Conservation (phyloP, 495 filamentous ascomycete species). For the Amphirosellinia nigrospora region DNA sequence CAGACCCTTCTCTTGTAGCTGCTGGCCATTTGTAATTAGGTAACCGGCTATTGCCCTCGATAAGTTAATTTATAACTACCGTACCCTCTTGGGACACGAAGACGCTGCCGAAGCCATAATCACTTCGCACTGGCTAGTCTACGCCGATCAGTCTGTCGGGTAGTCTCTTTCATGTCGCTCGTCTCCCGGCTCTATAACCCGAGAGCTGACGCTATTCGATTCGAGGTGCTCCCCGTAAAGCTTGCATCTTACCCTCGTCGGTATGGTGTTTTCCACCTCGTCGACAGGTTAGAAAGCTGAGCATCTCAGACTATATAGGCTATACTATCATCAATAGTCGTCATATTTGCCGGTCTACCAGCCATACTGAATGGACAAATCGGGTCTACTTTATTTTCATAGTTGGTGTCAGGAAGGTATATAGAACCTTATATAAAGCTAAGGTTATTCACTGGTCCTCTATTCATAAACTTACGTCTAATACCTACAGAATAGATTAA, state of each 20-base stretch:
- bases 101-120: conserved; percentile 51
- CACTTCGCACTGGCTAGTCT: neutral
- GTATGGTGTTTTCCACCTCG: conserved; percentile 22
- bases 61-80: conserved; percentile 53
- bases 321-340: too few species aligned
- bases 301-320: neutral
- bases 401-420: too few species aligned
- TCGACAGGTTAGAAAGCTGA: conserved; percentile 21
- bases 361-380: conserved; percentile 63
- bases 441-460: neutral
- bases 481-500: neutral
- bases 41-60: conserved; percentile 26
- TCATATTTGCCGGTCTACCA: too few species aligned
- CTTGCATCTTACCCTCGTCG: conserved; percentile 20
- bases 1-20: neutral
- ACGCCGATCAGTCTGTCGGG: neutral
- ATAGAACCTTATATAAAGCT: too few species aligned
- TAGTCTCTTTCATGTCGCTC: neutral
- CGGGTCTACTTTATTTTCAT: too few species aligned
- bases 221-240: conserved; percentile 57
- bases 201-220: conserved; percentile 47
- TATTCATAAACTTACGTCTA: neutral
- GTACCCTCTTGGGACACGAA: conserved; percentile 60
- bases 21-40: neutral
- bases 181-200: conserved; percentile 38